Evolutionary conservation across 129 eudicot species (phyloP).

Genomic region (Helichrysum umbraculigerum): DNA sequence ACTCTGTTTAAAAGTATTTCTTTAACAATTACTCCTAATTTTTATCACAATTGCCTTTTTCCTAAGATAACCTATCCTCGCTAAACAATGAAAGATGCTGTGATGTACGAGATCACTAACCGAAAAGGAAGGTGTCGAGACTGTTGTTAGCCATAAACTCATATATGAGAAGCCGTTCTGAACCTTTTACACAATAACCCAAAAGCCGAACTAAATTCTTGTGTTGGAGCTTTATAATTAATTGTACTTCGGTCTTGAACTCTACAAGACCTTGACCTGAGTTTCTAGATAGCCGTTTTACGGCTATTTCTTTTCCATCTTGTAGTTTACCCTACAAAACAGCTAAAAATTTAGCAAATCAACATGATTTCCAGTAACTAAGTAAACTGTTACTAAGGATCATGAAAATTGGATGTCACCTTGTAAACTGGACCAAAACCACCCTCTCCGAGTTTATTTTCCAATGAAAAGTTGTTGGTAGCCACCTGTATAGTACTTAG

Average conservation of each 20-base stretch:
- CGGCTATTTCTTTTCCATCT: conserved; percentile 48
- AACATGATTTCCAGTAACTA: neutral
- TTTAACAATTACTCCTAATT: neutral
- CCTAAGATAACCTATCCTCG: neutral
- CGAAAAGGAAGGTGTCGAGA: conserved; percentile 47
- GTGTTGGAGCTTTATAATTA: conserved; percentile 52
- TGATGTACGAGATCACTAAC: conserved; percentile 7
- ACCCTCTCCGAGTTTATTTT: conserved; percentile 52
- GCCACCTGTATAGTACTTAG: conserved; percentile 25
- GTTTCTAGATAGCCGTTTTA: conserved; percentile 46
- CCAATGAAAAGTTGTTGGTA: conserved; percentile 36
- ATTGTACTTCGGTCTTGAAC: conserved; percentile 48
- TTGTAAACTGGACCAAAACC: conserved; percentile 59
- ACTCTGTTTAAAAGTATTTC: neutral
- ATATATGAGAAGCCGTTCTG: conserved; percentile 52
- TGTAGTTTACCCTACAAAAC: conserved; percentile 23
- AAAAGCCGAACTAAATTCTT: conserved; percentile 44
- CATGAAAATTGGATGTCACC: conserved; percentile 24
- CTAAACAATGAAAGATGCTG: neutral
- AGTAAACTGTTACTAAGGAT: neutral
- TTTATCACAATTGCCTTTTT: neutral
- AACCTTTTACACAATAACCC: conserved; percentile 47
- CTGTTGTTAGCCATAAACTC: conserved; percentile 57
- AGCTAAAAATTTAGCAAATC: neutral
- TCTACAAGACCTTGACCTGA: conserved; percentile 58